Evolutionary conservation across 2,329 filamentous ascomycete species (phyloP).

Genomic region (Sclerotinia subarctica): DNA sequence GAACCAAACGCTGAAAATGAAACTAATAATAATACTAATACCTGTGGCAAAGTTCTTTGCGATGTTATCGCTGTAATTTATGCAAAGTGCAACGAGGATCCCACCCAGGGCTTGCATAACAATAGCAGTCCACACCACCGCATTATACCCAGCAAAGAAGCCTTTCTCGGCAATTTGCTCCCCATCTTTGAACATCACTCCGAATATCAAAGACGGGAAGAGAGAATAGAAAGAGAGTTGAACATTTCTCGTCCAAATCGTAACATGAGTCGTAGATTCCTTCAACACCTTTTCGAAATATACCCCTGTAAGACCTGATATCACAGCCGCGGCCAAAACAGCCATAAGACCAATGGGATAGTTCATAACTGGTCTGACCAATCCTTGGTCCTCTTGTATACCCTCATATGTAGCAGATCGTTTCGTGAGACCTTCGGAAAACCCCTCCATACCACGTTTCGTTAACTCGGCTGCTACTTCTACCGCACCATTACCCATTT

Average conservation of each 20-base stretch:
- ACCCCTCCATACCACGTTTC: conserved; percentile 45
- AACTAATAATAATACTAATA: conserved; percentile 85
- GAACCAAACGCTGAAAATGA: conserved; percentile 78
- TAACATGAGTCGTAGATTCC: conserved; percentile 70
- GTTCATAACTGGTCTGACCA: conserved; percentile 60
- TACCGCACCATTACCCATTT: conserved; percentile 53
- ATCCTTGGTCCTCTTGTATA: conserved; percentile 63
- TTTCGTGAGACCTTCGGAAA: conserved; percentile 52
- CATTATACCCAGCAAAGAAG: conserved; percentile 94
- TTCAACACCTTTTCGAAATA: conserved; percentile 92
- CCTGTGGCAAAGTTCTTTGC: conserved; percentile 92
- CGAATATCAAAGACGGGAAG: conserved; percentile 82
- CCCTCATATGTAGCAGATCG: conserved; percentile 89
- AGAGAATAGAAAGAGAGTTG: conserved; percentile 93
- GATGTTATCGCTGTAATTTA: conserved; percentile 84
- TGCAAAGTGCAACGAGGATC: conserved; percentile 75
- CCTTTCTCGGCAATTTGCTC: conserved; percentile 77
- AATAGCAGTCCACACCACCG: conserved; percentile 84
- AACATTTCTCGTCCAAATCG: conserved; percentile 91
- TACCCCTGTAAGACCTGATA: conserved; percentile 82
- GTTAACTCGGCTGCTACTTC: conserved; percentile 52
- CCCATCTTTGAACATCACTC: conserved; percentile 84
- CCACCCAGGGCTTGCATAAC: conserved; percentile 79
- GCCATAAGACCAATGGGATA: conserved; percentile 74
- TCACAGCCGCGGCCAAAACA: conserved; percentile 71